Base-by-base conservation (phyloP, 768 basidiomycete species). In the Stropharia rugosoannulata region DNA sequence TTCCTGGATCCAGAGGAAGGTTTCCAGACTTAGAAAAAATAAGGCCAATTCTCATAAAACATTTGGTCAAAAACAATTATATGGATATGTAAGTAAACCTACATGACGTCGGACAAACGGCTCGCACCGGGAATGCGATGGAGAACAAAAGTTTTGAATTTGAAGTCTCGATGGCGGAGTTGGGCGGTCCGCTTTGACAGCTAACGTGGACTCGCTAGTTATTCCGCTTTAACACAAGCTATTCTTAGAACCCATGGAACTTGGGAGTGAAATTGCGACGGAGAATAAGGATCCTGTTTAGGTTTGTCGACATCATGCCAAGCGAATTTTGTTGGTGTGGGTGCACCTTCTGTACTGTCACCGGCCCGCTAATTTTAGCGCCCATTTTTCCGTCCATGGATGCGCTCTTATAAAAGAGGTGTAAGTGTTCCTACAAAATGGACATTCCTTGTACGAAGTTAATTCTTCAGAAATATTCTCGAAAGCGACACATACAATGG, bases 371-470 rank as follows among this genome's bases (percentile, higher is more conserved):
- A n/a, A 47, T 29, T 41, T 47, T 32, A 41, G 44, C 46, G 53
- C 45, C 54, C 54, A 48, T 41, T 47, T 55, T 15, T 48, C 51
- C 51, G 51, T 37, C 18, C 25, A 25, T 15, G 5, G 19, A 6
- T 41, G 18, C 29, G 29, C 29, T 32, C 22, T 1, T 22, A 22
- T 22, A 22, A 22, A 22, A 22, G 22, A 22, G 22, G 22, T 22
- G 22, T 22, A 22, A 22, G 4, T 22, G 22, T 4, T n/a, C 22
- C 2, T 22, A 22, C 22, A 22, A 22, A 32, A 32, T 32, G 2
- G 29, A 32, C 29, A 32, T 2, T 32, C 9, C 22, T 32, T 32
- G 29, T 32, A 32, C 29, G 6, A 32, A 32, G 29, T 32, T 7
- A 32, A 32, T 32, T 22, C 29, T 4, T 3, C 29, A 32, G 29